Evolutionary conservation across 2,329 filamentous ascomycete genomes (phyloP), one percentile per base, ranked within the genome.

Genomic region (Diaporthe amygdali): DNA sequence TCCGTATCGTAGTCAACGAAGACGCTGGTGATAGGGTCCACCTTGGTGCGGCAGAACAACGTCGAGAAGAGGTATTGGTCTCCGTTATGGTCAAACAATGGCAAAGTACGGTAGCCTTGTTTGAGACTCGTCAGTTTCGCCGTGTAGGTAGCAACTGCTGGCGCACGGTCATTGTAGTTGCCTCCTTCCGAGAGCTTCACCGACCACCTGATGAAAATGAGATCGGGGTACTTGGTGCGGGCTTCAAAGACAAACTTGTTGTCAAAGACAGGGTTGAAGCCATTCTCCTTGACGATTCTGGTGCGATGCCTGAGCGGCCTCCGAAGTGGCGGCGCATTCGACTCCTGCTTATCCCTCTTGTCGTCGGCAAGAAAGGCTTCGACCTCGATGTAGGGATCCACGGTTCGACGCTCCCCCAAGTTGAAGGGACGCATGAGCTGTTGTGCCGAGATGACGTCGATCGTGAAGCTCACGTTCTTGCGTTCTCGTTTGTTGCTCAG

Each of bases 41-140:
- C 93, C 75, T 91, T 91, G 82, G 98, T 93, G 77, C 92, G 92
- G 84, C 95, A 97, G 81, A 98, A 97, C 20, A 99, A 86, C 14
- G 95, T 97, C 2, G 96, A 97, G 82, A 98, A 98, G 52, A 98
- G 88, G 80, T 97, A 98, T 76, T 95, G 94, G 76, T 98, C 95
- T 72, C 95, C 96, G 74, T 94, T 93, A 69, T 91, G 89, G 82
- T 98, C 95, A 80, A 94, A 93, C 20, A 99, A 87, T 14, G 96
- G 96, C 67, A 98, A 86, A 72, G 97, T 97, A 73, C 96, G 94
- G 81, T 96, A 98, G 34, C 96, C 96, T 81, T 96, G 92, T 79
- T 96, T 94, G 51, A 98, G 88, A 79, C 92, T 97, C 83, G 88
- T 92, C 66, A 98, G 90, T 83, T 98, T 98, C 74, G 94, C 95